Evolutionary conservation across 805 yeast species (phyloP).

Genomic region (Nakazawaea pomicola): DNA sequence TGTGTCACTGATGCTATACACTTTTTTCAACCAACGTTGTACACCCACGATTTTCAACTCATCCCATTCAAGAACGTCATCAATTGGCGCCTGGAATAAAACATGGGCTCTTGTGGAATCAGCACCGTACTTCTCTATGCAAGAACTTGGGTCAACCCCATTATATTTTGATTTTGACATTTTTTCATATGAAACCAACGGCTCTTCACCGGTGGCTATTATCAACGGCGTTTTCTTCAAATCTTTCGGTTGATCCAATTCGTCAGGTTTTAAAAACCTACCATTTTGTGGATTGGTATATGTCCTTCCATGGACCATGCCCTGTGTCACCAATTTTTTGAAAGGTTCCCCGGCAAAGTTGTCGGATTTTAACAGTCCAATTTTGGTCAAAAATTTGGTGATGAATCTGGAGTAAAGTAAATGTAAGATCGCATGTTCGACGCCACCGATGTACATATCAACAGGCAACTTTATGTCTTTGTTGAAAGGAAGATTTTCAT

Average conservation of each 20-base stretch:
- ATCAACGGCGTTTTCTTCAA: constrained; percentile 33
- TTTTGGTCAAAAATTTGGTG: constrained; percentile 66
- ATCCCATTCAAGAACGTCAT: constrained; percentile 85
- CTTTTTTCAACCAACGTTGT: constrained; percentile 77
- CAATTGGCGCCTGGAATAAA: constrained; percentile 85
- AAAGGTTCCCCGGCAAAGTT: constrained; percentile 72
- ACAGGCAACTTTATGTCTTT: constrained; percentile 59
- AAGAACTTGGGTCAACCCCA: constrained; percentile 85
- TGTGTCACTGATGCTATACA: constrained; percentile 30
- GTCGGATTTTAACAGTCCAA: constrained; percentile 66
- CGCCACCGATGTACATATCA: constrained; percentile 89
- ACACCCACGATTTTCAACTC: constrained; percentile 81
- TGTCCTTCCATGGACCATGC: constrained; percentile 97
- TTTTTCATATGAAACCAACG: constrained; percentile 68
- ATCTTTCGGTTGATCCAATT: constrained; percentile 43
- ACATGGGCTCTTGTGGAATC: constrained; percentile 94
- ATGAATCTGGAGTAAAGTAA: constrained; percentile 82
- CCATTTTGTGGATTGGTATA: constrained; percentile 68
- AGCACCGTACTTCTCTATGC: constrained; percentile 76
- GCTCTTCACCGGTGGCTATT: constrained; percentile 42
- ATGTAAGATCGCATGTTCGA: constrained; percentile 95
- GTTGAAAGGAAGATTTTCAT: constrained; percentile 48
- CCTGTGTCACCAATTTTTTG: constrained; percentile 78
- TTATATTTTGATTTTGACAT: constrained; percentile 96
- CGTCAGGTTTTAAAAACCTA: constrained; percentile 73